phyloP scores from a whole-genome alignment of 768 basidiomycete species.

The Termitomyces heimii region DNA sequence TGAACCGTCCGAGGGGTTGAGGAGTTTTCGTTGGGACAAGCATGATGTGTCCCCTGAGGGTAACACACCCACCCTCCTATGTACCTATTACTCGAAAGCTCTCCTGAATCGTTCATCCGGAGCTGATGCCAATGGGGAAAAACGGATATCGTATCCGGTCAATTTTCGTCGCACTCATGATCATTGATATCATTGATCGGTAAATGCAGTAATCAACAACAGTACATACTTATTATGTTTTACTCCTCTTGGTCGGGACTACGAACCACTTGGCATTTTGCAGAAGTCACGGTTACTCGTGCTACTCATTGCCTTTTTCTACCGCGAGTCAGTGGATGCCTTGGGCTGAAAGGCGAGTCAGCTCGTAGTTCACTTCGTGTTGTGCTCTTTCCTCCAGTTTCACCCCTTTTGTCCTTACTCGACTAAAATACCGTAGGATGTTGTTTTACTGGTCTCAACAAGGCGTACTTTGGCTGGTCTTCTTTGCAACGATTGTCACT shows the following conservation, averaged over 20 bases:
- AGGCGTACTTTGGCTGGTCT: too few species aligned
- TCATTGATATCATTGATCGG: neutral
- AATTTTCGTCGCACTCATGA: neutral
- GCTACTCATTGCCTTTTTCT: neutral
- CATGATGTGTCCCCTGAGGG: neutral
- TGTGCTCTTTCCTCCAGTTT: too few species aligned
- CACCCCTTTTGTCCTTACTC: too few species aligned
- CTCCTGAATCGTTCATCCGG: neutral
- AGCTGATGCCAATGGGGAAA: neutral
- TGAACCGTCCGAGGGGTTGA: neutral
- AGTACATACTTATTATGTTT: too few species aligned
- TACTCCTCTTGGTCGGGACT: too few species aligned
- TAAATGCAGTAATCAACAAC: neutral
- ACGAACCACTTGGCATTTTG: neutral
- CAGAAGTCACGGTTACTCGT: neutral
- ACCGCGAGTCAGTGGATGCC: neutral
- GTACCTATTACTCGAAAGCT: neutral
- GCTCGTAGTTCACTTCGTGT: neutral
- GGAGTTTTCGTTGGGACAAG: neutral
- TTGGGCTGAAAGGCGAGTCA: neutral
- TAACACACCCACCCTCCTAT: neutral
- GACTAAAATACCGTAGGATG: too few species aligned
- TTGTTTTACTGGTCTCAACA: too few species aligned
- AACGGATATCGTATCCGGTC: neutral
- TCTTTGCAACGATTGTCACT: too few species aligned